Percentiles rank a stretch among this genome's conserved stretches.
Evolutionary conservation across 768 basidiomycete genomes (phyloP).

Genomic region (Serendipita sp.): DNA sequence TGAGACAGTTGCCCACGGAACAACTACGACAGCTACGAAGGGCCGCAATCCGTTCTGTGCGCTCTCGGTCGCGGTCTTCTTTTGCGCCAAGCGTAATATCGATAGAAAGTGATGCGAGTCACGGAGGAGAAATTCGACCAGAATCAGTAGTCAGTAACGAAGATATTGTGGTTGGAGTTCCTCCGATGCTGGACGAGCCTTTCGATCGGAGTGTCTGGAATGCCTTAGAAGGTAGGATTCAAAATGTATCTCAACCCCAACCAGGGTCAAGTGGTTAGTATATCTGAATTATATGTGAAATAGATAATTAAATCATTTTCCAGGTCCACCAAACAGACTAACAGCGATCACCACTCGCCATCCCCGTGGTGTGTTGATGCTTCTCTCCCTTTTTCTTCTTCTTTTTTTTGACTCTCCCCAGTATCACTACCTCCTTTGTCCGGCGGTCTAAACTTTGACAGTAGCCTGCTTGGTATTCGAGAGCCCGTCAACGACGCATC

Average conservation of each 20-base stretch:
- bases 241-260: not conserved
- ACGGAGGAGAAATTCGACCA: not conserved
- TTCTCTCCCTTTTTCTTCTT: too few relatives aligned
- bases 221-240: not conserved
- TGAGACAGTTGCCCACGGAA: not conserved
- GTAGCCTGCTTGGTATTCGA: not conserved
- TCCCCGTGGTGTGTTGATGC: too few relatives aligned
- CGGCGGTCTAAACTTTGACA: not conserved
- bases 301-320: too few relatives aligned
- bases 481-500: not conserved
- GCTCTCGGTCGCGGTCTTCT: not conserved
- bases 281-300: too few relatives aligned
- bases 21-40: not conserved
- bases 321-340: too few relatives aligned
- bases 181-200: constrained; percentile 1
- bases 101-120: not conserved
- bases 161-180: not conserved
- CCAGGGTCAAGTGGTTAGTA: too few relatives aligned
- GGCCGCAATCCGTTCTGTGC: not conserved
- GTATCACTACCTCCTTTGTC: not conserved
- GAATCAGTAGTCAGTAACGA: constrained; percentile 1
- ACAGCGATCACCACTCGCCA: too few relatives aligned
- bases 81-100: not conserved
- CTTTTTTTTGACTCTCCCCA: not conserved
- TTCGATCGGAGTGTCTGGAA: constrained; percentile 4